Conservation (phyloP, 2,329 filamentous ascomycete species). For the Keithomyces neogunnii region DNA sequence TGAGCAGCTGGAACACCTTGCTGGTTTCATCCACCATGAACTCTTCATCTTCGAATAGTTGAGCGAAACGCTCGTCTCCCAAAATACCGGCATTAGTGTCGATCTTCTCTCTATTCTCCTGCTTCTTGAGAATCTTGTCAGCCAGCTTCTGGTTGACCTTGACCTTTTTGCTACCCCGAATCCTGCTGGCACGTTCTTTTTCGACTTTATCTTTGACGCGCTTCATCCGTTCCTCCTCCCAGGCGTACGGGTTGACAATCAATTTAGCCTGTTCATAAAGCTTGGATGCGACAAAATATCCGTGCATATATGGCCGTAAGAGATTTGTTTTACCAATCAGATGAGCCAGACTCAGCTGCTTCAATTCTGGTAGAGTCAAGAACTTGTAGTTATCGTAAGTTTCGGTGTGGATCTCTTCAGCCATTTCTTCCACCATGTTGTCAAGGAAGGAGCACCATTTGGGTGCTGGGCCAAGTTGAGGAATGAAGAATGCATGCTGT, state of each 20-base stretch:
- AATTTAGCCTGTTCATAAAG: conserved; percentile 91
- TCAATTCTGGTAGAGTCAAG: conserved; percentile 79
- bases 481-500: conserved; percentile 91
- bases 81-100: conserved; percentile 60
- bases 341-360: conserved; percentile 77
- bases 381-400: conserved; percentile 99
- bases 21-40: conserved; percentile 87
- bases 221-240: conserved; percentile 86
- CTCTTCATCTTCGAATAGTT: conserved; percentile 86
- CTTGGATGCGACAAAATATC: conserved; percentile 93
- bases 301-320: conserved; percentile 95
- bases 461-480: conserved; percentile 84
- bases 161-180: conserved; percentile 91
- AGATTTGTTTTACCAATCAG: conserved; percentile 85
- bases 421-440: conserved; percentile 98
- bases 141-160: conserved; percentile 86
- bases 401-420: conserved; percentile 67
- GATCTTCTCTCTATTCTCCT: conserved; percentile 49
- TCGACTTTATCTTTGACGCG: conserved; percentile 91
- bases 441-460: conserved; percentile 96
- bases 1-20: conserved; percentile 78
- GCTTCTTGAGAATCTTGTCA: conserved; percentile 62
- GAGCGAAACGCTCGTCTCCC: conserved; percentile 76
- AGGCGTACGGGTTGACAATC: conserved; percentile 88
- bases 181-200: conserved; percentile 90